phyloP scores from a whole-genome alignment of 1,284 basidiomycete genomes.

The Tetrapyrgos nigripes region DNA sequence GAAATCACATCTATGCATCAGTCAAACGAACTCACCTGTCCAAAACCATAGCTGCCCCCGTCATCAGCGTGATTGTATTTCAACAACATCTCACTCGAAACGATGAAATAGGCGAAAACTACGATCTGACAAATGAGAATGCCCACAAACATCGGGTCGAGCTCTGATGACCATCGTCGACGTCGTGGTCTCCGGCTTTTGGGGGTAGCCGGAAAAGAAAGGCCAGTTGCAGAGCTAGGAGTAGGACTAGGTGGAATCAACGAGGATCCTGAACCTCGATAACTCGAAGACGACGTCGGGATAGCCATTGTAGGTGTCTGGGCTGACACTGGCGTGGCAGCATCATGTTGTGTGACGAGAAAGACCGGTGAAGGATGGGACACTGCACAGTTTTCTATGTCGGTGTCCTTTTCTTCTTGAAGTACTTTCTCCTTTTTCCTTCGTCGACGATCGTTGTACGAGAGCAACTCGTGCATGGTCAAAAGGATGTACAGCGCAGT shows the following conservation, averaged over 20 bases:
- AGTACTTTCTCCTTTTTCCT: constrained; percentile 9
- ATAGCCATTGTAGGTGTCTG: background rate
- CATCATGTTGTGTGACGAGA: background rate
- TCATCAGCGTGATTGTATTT: constrained; percentile 32
- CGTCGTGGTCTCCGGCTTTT: constrained; percentile 32
- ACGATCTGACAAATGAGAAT: constrained; percentile 41
- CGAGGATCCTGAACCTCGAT: background rate
- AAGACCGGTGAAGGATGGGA: background rate
- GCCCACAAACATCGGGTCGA: constrained; percentile 48
- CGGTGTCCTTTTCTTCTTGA: background rate
- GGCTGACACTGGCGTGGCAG: background rate
- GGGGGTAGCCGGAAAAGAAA: background rate
- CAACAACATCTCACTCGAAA: constrained; percentile 42
- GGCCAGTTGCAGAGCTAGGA: background rate
- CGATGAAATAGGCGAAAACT: constrained; percentile 47
- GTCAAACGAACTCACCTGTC: constrained; percentile 29
- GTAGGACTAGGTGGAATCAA: background rate
- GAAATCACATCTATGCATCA: background rate
- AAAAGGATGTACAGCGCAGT: constrained; percentile 35
- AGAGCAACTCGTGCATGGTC: constrained; percentile 39
- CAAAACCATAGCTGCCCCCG: constrained; percentile 36
- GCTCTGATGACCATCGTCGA: constrained; percentile 38
- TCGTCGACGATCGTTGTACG: constrained; percentile 19
- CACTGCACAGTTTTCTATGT: background rate
- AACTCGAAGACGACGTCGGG: background rate